Base-by-base conservation (phyloP, 768 basidiomycete species). In the Clathrus columnatus region DNA sequence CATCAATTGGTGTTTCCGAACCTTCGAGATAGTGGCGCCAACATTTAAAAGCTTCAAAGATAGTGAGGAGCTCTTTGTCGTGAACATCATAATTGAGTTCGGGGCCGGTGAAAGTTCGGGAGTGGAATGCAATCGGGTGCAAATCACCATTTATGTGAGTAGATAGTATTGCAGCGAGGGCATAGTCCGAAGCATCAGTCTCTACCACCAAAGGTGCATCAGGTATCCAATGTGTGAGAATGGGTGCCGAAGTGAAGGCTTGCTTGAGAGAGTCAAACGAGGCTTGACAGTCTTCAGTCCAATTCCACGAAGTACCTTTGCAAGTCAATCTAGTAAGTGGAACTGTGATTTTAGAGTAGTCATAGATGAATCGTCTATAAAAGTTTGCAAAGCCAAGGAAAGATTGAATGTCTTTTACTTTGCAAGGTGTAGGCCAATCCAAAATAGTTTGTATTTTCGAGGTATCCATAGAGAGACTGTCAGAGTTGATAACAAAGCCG, bases 1-100 rank as follows among this genome's bases (percentile, higher is more conserved):
- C 21, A 24, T 27, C 7, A n/a, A 50, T 16, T 4, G 27, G 54
- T 11, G 16, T 49, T 43, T 29, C 56, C 49, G 61, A 43, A 5
- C 67, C 73, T 68, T 50, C 75, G 65, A 0, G 67, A 67, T 51
- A 64, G 57, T 30, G 75, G 60, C 47, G 65, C 61, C n/a, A 73
- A 11, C 61, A 27, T 11, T 51, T 41, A 48, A 72, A 67, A 0
- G 65, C 59, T 3, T 66, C 60, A 6, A 80, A 62, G 46, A 81
- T 70, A 1, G 73, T 74, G 0, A 80, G 66, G 14, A 80, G 62
- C 65, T 81, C 79, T 49, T 61, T 60, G 32, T 61, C 48, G 54
- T 61, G 42, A 2, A 51, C 42, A 10, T 51, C 32, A 20, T 51
- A 51, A 8, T 51, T 51, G 23, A 51, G 23, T 27, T 51, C 50